Base-by-base conservation (phyloP, 2,329 filamentous ascomycete species). In the Fonsecaea nubica region DNA sequence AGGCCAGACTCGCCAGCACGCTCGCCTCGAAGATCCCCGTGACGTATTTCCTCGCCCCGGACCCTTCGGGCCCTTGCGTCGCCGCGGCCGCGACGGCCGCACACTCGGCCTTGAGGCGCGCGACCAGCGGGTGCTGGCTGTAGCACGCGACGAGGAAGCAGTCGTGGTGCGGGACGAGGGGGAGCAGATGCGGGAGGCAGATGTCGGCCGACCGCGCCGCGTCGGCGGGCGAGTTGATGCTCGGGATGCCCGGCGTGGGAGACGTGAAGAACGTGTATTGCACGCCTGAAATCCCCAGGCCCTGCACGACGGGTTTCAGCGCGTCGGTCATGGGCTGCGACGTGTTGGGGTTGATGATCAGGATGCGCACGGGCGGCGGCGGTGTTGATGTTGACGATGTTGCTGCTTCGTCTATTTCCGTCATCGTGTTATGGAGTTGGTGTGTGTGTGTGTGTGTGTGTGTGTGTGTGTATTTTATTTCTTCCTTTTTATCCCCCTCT, bases 11-110 rank as follows among this genome's bases (percentile, higher is more conserved):
- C 0, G 87, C 82, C 2, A 88, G 80, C 13, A 97, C 83, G 73
- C 90, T 92, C 0, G 92, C 90, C 78, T 97, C 93, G 74, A 97
- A 95, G 63, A 98, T 97, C 5, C 94, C 93, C 0, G 87, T 89
- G 4, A 92, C 89, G 38, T 87, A 85, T 77, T 80, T 85, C 65
- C 76, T 77, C 9, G 69, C 71, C 13, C 71, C 65, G 12, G n/a
- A 52, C 10, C 70, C 64, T 7, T 48, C 52, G 18, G 40, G 25
- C 10, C 63, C 65, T 21, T 15, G 42, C 1, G 68, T 69, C 13
- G 68, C 70, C 48, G 64, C 30, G 25, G 42, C 13, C 35, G 21
- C 15, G 33, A 60, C 56, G 32, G 76, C 73, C 0, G 75, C 69
- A 12, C 81, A 77, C 13, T 80, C 74, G n/a, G 79, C 70, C 66